A percentile compares a stretch with the other conserved stretches of the same genome.
Conservation (phyloP, 805 yeast genomes). For the Phaffomyces thermotolerans region DNA sequence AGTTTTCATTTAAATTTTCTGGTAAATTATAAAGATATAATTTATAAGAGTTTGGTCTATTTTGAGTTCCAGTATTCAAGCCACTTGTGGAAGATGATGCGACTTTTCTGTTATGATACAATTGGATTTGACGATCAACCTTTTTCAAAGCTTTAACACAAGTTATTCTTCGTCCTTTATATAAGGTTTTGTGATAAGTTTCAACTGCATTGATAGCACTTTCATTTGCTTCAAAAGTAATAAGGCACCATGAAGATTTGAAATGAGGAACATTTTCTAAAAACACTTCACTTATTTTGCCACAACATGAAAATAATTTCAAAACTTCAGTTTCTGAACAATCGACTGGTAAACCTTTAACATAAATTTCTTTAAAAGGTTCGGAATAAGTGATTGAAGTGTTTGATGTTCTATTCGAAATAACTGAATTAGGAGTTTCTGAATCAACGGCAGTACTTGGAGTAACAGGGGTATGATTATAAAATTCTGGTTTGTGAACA, state of each 20-base stretch:
- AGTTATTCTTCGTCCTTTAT: constrained; percentile 23
- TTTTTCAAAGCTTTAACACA: constrained; percentile 25
- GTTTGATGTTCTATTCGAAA: neutral
- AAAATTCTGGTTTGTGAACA: constrained; percentile 1
- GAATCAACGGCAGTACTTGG: neutral
- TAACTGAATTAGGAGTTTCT: neutral
- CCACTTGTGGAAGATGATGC: neutral
- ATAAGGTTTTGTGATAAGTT: constrained; percentile 22
- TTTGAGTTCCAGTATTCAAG: neutral
- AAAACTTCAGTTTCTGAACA: constrained; percentile 34
- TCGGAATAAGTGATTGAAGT: neutral
- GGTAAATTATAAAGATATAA: constrained; percentile 22
- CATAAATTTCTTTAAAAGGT: constrained; percentile 31
- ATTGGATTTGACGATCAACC: constrained; percentile 12
- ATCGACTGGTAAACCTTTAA: constrained; percentile 39
- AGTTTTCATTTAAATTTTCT: constrained; percentile 20
- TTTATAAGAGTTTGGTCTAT: constrained; percentile 2
- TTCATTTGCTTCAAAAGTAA: constrained; percentile 39
- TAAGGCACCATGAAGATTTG: constrained; percentile 36
- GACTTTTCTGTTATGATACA: neutral
- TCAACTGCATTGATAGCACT: constrained; percentile 39
- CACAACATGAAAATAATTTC: constrained; percentile 38
- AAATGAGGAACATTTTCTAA: constrained; percentile 38
- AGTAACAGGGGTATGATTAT: neutral
- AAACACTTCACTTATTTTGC: constrained; percentile 43